A percentile compares a stretch with the other conserved stretches of the same genome.
Conservation (phyloP, 108 stramenopile genomes). For the Asterionellopsis glacialis region DNA sequence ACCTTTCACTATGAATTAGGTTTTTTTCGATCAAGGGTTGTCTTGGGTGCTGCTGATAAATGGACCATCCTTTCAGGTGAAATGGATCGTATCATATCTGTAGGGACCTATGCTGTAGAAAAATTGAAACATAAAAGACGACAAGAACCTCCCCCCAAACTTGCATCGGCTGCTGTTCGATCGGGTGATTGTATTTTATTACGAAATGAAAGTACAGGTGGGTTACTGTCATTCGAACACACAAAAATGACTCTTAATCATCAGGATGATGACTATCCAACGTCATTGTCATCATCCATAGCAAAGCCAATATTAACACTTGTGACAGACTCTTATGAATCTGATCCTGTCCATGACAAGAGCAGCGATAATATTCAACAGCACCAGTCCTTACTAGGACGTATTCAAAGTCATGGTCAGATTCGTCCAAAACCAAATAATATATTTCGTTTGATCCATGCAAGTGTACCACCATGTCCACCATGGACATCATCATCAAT, state of each 20-base stretch:
- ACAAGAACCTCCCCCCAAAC: neutral
- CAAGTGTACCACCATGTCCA: constrained; percentile 51
- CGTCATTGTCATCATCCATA: too few relatives aligned
- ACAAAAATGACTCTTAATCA: too few relatives aligned
- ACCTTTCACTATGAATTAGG: constrained; percentile 4
- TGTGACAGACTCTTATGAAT: constrained; percentile 1
- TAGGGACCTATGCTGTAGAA: neutral
- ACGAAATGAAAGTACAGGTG: constrained; percentile 1
- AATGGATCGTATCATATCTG: neutral
- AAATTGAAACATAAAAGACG: too few relatives aligned
- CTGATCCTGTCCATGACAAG: too few relatives aligned
- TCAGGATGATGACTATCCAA: too few relatives aligned
- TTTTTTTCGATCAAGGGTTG: neutral
- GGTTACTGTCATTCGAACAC: neutral
- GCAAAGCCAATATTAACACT: neutral
- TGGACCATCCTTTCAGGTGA: constrained; percentile 5
- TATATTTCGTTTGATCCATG: constrained; percentile 49
- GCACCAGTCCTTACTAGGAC: constrained; percentile 30
- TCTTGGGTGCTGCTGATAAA: neutral
- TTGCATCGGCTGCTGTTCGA: neutral
- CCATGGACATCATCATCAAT: constrained; percentile 42
- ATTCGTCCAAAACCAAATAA: constrained; percentile 44
- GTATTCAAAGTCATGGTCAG: constrained; percentile 40
- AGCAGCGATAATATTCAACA: neutral
- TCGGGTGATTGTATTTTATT: constrained; percentile 1